phyloP scores from a whole-genome alignment of 306 rosid species.

The Inga oerstediana region DNA sequence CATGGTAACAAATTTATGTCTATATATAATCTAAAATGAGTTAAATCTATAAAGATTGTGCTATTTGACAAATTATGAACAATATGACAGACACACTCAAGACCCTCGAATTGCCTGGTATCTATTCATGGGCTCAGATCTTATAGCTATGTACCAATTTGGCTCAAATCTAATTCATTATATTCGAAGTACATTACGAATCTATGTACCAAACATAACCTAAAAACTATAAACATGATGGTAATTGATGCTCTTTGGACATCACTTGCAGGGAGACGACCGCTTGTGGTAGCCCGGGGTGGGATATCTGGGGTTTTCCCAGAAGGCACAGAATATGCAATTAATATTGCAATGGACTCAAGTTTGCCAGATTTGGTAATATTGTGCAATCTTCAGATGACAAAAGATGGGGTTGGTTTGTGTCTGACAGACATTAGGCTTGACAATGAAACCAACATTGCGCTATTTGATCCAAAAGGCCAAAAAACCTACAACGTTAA shows the following conservation, averaged over 20 bases:
- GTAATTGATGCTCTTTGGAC: background rate
- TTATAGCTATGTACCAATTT: background rate
- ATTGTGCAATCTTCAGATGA: conserved; percentile 70
- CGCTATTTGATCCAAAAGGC: conserved; percentile 43
- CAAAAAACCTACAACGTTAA: conserved; percentile 46
- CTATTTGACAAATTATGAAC: background rate
- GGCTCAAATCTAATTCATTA: background rate
- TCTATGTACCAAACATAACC: background rate
- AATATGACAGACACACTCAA: background rate
- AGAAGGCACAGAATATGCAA: conserved; percentile 55
- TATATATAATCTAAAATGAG: background rate
- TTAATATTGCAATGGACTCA: conserved; percentile 25
- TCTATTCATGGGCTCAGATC: background rate
- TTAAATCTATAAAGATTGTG: background rate
- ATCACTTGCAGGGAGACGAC: conserved; percentile 62
- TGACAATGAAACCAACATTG: conserved; percentile 63
- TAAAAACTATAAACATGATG: background rate
- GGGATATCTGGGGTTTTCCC: conserved; percentile 85
- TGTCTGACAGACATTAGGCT: conserved; percentile 65
- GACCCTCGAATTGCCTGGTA: background rate
- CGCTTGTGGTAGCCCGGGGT: conserved; percentile 74
- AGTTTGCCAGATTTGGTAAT: conserved; percentile 44
- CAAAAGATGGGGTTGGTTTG: conserved; percentile 69
- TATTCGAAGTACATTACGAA: background rate
- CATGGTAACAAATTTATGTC: background rate